Conservation (phyloP, 2,329 filamentous ascomycete genomes). For the Huntiella savannae region DNA sequence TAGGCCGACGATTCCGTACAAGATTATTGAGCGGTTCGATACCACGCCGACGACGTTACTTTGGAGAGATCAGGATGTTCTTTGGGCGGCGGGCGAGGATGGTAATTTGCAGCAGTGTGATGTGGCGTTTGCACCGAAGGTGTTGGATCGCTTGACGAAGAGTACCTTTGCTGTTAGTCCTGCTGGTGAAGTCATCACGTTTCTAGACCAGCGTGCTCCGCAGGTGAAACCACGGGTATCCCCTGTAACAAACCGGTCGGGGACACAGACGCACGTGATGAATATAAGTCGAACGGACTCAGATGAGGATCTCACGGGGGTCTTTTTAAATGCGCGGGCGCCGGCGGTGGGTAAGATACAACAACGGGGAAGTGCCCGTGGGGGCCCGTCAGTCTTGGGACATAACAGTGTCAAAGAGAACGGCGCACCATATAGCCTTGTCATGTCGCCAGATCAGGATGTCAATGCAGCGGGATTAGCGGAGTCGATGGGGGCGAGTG, state of each 20-base stretch:
- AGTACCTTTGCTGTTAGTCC: conserved; percentile 43
- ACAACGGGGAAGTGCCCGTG: conserved; percentile 1
- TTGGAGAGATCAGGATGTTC: conserved; percentile 45
- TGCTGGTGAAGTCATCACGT: conserved; percentile 38
- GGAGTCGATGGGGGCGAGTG: conserved; percentile 37
- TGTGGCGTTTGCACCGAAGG: conserved; percentile 41
- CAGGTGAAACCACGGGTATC: neutral
- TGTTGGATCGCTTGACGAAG: conserved; percentile 42
- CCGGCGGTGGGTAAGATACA: neutral
- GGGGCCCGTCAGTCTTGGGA: neutral
- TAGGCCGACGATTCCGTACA: conserved; percentile 45
- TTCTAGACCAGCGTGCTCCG: conserved; percentile 36
- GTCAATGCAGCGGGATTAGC: conserved; percentile 33
- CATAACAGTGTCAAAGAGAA: neutral
- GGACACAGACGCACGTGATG: conserved; percentile 25
- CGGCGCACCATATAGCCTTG: conserved; percentile 12
- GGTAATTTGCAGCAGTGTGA: conserved; percentile 46
- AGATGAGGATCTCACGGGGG: conserved; percentile 43
- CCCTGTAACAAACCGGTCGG: neutral
- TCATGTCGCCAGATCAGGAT: conserved; percentile 20
- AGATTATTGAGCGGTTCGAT: conserved; percentile 43
- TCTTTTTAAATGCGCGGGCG: conserved; percentile 25
- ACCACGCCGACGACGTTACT: conserved; percentile 36
- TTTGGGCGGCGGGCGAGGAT: conserved; percentile 47
- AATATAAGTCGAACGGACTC: conserved; percentile 44